phyloP scores from a whole-genome alignment of 2,329 filamentous ascomycete species.

The Macrophomina phaseolina region DNA sequence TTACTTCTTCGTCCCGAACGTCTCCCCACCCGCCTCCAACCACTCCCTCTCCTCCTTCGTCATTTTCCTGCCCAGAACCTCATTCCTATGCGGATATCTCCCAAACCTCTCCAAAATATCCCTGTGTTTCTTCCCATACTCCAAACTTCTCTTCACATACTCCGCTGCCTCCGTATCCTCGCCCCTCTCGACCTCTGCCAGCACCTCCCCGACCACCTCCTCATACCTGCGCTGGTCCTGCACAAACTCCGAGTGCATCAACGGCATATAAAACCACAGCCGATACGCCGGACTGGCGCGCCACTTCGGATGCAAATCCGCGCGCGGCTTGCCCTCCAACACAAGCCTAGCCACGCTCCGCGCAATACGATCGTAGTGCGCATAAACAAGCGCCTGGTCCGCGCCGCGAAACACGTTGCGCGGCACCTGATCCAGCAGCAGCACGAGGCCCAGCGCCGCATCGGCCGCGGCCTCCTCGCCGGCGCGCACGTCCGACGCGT shows the following conservation, averaged over 20 bases:
- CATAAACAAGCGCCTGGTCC: slow-evolving; percentile 56
- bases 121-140: slow-evolving; percentile 54
- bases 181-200: slow-evolving; percentile 40
- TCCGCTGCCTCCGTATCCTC: slow-evolving; percentile 39
- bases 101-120: slow-evolving; percentile 61
- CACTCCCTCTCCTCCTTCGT: slow-evolving; percentile 59
- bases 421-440: slow-evolving; percentile 68
- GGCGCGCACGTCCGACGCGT: slow-evolving; percentile 32
- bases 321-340: slow-evolving; percentile 37
- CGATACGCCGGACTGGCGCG: slow-evolving; percentile 47
- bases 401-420: slow-evolving; percentile 67
- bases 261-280: slow-evolving; percentile 65
- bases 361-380: slow-evolving; percentile 62
- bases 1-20: slow-evolving; percentile 42
- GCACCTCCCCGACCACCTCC: slow-evolving; percentile 40
- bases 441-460: slow-evolving; percentile 55
- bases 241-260: slow-evolving; percentile 64
- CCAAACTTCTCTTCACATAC: slow-evolving; percentile 39
- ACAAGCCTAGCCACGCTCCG: slow-evolving; percentile 51
- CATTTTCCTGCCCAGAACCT: slow-evolving; percentile 54
- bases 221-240: slow-evolving; percentile 51
- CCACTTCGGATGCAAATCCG: slow-evolving; percentile 40
- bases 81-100: slow-evolving; percentile 65
- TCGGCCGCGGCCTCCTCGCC: slow-evolving; percentile 36
- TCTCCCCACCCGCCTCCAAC: slow-evolving; percentile 52